Conservation (phyloP, 2,329 filamentous ascomycete genomes). For the Colletotrichum brevisporum region DNA sequence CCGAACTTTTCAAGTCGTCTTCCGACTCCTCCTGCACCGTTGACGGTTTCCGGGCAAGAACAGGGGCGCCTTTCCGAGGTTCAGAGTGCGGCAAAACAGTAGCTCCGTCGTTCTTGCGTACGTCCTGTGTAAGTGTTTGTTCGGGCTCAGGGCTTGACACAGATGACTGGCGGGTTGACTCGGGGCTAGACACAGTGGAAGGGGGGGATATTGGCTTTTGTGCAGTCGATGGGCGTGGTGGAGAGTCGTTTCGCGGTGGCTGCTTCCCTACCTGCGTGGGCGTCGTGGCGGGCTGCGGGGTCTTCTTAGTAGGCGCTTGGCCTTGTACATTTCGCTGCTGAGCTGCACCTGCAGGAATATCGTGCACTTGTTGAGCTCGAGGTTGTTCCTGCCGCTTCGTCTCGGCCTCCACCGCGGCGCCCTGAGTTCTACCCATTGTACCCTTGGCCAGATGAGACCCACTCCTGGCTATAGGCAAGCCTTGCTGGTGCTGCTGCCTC, state of each 20-base stretch:
- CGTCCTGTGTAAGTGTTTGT: slow-evolving; percentile 15
- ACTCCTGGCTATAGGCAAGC: slow-evolving; percentile 49
- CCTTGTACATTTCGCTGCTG: slow-evolving; percentile 17
- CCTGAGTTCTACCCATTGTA: slow-evolving; percentile 66
- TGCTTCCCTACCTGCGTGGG: neutral
- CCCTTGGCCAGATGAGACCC: slow-evolving; percentile 66
- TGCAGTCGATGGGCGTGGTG: neutral
- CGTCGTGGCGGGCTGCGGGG: neutral
- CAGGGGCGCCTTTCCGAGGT: slow-evolving; percentile 15
- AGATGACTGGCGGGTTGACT: neutral
- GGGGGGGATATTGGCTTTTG: too few relatives aligned
- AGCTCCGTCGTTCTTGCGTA: slow-evolving; percentile 22
- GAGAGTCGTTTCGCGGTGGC: neutral
- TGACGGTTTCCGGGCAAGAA: slow-evolving; percentile 57
- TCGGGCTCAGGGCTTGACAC: slow-evolving; percentile 1
- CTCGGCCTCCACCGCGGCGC: slow-evolving; percentile 58
- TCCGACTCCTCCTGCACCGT: slow-evolving; percentile 62
- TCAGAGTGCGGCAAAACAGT: slow-evolving; percentile 24
- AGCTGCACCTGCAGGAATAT: neutral
- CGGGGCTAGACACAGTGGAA: neutral
- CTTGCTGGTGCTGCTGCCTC: slow-evolving; percentile 53
- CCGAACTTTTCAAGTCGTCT: slow-evolving; percentile 54
- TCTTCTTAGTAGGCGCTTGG: neutral
- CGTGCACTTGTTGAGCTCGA: neutral
- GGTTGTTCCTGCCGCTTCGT: slow-evolving; percentile 31